phyloP scores from a whole-genome alignment of 345 rosid genomes.

The Lumnitzera racemosa region DNA sequence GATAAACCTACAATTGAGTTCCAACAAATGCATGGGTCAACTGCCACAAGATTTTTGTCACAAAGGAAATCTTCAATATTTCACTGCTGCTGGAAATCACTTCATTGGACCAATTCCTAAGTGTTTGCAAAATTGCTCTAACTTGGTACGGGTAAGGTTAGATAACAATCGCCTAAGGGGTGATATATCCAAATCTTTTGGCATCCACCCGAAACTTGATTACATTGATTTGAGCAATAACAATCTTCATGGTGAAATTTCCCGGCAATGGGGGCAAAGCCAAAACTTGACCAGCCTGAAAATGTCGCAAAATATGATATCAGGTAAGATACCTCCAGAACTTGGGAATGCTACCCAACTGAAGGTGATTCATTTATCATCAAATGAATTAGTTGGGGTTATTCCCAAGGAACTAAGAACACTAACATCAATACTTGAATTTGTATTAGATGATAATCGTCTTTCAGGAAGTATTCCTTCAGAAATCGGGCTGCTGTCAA shows the following conservation, averaged over 20 bases:
- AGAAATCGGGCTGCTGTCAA: slow-evolving; percentile 10
- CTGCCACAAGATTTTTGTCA: slow-evolving; percentile 16
- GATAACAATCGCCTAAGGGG: slow-evolving; percentile 19
- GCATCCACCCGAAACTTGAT: slow-evolving; percentile 15
- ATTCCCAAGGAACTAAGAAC: slow-evolving; percentile 23
- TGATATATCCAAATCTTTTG: slow-evolving; percentile 20
- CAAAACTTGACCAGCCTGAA: not conserved
- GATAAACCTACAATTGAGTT: not conserved
- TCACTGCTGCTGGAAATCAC: slow-evolving; percentile 2
- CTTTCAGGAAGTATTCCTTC: slow-evolving; percentile 16
- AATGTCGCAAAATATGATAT: slow-evolving; percentile 13
- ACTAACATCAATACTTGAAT: not conserved
- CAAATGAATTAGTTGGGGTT: slow-evolving; percentile 17
- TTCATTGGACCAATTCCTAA: slow-evolving; percentile 25
- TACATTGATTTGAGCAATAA: slow-evolving; percentile 16
- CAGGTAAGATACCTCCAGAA: slow-evolving; percentile 21
- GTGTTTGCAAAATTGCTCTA: slow-evolving; percentile 22
- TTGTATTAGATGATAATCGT: slow-evolving; percentile 11
- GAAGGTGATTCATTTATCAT: slow-evolving; percentile 22
- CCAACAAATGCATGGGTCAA: slow-evolving; percentile 14
- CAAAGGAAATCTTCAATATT: not conserved
- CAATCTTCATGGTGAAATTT: slow-evolving; percentile 21
- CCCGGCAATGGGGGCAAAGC: slow-evolving; percentile 14
- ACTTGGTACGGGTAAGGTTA: slow-evolving; percentile 17
- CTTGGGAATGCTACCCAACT: slow-evolving; percentile 14